Base-by-base conservation (phyloP, 345 rosid species). In the Trapa incisa region DNA sequence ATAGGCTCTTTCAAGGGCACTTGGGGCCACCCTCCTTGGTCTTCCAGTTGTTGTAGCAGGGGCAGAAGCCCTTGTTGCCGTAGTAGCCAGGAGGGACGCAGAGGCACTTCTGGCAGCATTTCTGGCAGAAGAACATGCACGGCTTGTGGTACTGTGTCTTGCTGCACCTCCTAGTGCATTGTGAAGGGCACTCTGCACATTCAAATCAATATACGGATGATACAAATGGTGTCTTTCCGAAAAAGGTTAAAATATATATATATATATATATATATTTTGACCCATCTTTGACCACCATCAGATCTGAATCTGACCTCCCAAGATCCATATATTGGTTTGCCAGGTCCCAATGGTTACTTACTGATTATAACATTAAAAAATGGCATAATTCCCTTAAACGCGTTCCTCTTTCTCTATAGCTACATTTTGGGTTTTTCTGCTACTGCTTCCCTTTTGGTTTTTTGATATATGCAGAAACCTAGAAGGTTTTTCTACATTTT, bases 71-170 rank as follows among this genome's bases (percentile, higher is more conserved):
- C 69, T 86, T 89, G 80, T 85, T 83, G 63, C 88, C 88, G 41
- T 79, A 83, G 73, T 65, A 83, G 75, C 88, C 96, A 50, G 93
- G 89, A 52, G 93, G 97, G 2, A 88, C 93, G 75, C 96, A 91
- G 42, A 84, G 85, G 72, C 97, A 91, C 73, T 75, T 78, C 57
- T 72, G 81, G 69, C 96, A 88, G 66, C 97, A 86, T 67, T 88
- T 88, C 52, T 82, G 85, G 66, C 96, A 85, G 79, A 85, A 85
- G 78, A 86, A 85, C 80, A 87, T 77, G 83, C 96, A 91, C 53
- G 91, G 85, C 61, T 88, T 83, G 68, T 70, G 79, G 77, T 81
- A 77, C 66, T 87, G 82, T n/a, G 96, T 90, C 72, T 67, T 69
- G 63, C 85, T 72, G 64, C 93, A 88, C 68, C 97, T 85, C 74